Evolutionary conservation across 768 basidiomycete species (phyloP).

Genomic region (Amanita inopinata): DNA sequence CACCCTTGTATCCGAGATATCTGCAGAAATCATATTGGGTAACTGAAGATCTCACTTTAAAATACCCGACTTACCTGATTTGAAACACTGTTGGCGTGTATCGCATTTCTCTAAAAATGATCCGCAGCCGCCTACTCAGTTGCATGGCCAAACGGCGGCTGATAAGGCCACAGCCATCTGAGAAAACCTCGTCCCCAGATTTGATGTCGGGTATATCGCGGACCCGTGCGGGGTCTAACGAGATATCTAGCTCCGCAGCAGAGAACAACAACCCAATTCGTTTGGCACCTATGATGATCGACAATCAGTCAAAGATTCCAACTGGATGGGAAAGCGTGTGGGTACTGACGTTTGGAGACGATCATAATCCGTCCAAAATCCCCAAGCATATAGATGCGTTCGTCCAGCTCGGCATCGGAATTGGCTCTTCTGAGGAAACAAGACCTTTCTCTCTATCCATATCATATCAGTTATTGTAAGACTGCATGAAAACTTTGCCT

Average conservation of each 20-base stretch:
- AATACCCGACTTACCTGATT: constrained; percentile 34
- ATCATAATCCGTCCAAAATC: constrained; percentile 56
- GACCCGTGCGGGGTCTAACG: constrained; percentile 36
- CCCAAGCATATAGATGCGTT: constrained; percentile 45
- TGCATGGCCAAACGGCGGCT: constrained; percentile 39
- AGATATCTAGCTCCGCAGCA: constrained; percentile 48
- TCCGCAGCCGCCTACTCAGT: constrained; percentile 42
- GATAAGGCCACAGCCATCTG: constrained; percentile 63
- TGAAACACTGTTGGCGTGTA: constrained; percentile 59
- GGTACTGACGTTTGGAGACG: constrained; percentile 45
- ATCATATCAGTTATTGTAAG: not conserved
- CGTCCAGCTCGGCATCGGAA: constrained; percentile 46
- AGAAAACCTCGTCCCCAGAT: constrained; percentile 48
- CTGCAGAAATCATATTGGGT: no score
- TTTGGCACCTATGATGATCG: constrained; percentile 43
- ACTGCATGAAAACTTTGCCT: not conserved
- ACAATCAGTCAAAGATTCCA: not conserved
- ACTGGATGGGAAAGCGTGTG: not conserved
- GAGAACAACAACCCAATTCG: constrained; percentile 62
- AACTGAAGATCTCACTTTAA: not conserved
- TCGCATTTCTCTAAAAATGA: constrained; percentile 42
- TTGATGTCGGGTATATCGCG: constrained; percentile 53
- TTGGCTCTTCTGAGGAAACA: constrained; percentile 52
- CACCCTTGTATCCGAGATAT: constrained; percentile 66
- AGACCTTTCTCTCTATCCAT: constrained; percentile 44